Evolutionary conservation across 305 asterid genomes (phyloP), one percentile per base, ranked within the genome.

Genomic region (Andrographis paniculata): DNA sequence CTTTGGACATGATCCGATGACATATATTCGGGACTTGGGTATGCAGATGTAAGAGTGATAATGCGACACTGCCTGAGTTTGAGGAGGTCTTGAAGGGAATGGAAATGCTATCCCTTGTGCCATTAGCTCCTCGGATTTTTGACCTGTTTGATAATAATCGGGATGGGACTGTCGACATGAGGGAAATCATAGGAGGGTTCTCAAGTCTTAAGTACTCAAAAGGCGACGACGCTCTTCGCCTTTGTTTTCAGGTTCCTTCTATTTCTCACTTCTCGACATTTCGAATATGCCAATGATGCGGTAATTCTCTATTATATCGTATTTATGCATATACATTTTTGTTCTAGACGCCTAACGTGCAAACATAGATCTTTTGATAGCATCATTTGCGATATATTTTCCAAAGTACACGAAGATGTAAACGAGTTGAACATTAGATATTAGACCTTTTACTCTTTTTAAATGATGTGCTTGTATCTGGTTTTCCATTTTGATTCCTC

Each of bases 161-260:
- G 14, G 94, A 86, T 40, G 94, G 94, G 53, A 75, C 72, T 0
- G 86, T 86, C n/a, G 92, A 79, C 55, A 86, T 82, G 95, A 69
- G 95, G 48, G 94, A 82, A 40, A 86, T 86, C 24, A 66, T 85
- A 1, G 91, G 85, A 14, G 95, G 95, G 15, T 76, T 85, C 56
- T 81, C 95, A 0, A 62, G 77, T 60, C 94, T 85, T 67, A 85
- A 81, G 43, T 79, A 86, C 52, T 82, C 95, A 0, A 70, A 76
- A 63, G 94, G 95, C 14, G 94, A 82, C 11, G 95, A 86, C 59
- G 94, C 95, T 1, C 78, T 82, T 8, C 85, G 84, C 18, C 83
- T 86, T n/a, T 86, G 95, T 61, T 86, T 86, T 58, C 95, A 85
- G 89, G 95, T 80, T 4, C 50, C 14, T 17, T 22, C 41, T 14